phyloP scores from a whole-genome alignment of 2,329 filamentous ascomycete genomes.

The Furcasterigmium furcatum region DNA sequence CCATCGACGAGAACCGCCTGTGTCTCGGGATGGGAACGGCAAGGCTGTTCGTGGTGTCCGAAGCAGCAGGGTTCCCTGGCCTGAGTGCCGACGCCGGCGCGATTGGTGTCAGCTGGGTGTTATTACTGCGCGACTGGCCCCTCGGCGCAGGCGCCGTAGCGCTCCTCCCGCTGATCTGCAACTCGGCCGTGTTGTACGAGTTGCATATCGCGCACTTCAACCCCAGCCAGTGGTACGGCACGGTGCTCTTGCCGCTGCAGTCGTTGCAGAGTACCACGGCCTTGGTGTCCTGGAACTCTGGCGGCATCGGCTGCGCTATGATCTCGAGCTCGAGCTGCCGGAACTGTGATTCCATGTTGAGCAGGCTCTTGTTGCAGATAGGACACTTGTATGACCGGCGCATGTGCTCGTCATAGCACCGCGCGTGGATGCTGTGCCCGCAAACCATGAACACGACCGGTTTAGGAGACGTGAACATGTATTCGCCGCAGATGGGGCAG shows the following conservation, averaged over 20 bases:
- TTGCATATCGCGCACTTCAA: slow-evolving; percentile 77
- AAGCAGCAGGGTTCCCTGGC: not conserved
- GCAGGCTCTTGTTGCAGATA: slow-evolving; percentile 92
- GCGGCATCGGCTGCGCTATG: slow-evolving; percentile 85
- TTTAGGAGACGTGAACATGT: slow-evolving; percentile 88
- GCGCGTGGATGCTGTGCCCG: slow-evolving; percentile 91
- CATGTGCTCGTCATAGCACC: slow-evolving; percentile 86
- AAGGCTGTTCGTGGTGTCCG: not conserved
- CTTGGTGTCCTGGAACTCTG: slow-evolving; percentile 73
- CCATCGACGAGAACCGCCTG: not conserved
- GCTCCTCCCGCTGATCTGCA: slow-evolving; percentile 52
- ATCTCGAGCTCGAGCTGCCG: slow-evolving; percentile 87
- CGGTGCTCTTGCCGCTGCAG: slow-evolving; percentile 82
- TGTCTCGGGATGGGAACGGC: not conserved
- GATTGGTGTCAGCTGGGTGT: not conserved
- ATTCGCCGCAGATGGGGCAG: slow-evolving; percentile 94
- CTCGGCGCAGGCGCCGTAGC: not conserved
- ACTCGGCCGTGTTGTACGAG: slow-evolving; percentile 67
- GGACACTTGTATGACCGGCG: slow-evolving; percentile 92
- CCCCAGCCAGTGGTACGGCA: slow-evolving; percentile 91
- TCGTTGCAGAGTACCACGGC: slow-evolving; percentile 93
- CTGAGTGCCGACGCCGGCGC: not conserved
- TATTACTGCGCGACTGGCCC: not conserved
- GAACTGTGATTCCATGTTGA: slow-evolving; percentile 96
- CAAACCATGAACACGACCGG: slow-evolving; percentile 93